Base-by-base conservation (phyloP, 2,329 filamentous ascomycete genomes). In the Endothia cerciana region DNA sequence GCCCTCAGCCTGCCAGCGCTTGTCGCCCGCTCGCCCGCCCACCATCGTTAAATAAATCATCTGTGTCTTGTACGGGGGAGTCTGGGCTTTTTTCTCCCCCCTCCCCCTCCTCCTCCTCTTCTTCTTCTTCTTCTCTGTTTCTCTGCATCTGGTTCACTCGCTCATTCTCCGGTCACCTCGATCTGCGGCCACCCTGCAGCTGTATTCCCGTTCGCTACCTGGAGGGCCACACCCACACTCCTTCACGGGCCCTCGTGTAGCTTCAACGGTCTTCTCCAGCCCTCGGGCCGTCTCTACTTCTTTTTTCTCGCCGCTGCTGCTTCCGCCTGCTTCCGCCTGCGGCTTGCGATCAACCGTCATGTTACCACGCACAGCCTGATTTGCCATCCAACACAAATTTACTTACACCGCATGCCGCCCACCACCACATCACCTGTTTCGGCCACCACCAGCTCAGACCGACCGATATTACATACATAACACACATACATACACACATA, bases 341-440 rank as follows among this genome's bases (percentile, higher is more conserved):
- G 36, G 47, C 38, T 41, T 33, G 41, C 38, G 4, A 40, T n/a
- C 47, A 5, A 40, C 36, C 45, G 60, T 8, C 47, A 41, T 62
- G 47, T 55, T 40, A 62, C 60, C 47, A 41, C 36, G 60, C 41
- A 40, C 60, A 30, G 19, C 47, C 10, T 55, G n/a, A 62, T 38
- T 33, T 62, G 47, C 47, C 60, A 33, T 41, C 25, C 45, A 56
- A 13, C 47, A 45, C 51, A 36, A 4, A 33, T 13, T 6, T 13
- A 13, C 4, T 61, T 17, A 61, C 30, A 61, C 45, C n/a, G 33
- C 59, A 49, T 61, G 30, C n/a, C 59, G 38, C 30, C n/a, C 30
- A 47, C 41, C 10, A 51, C 25, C 28, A 28, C 53, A 45, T 56
- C 28, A 56, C 19, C 55, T 33, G 19, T 58, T 40, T 58, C 53